phyloP scores from a whole-genome alignment of 257 asterid genomes.

The Prunella vulgaris region DNA sequence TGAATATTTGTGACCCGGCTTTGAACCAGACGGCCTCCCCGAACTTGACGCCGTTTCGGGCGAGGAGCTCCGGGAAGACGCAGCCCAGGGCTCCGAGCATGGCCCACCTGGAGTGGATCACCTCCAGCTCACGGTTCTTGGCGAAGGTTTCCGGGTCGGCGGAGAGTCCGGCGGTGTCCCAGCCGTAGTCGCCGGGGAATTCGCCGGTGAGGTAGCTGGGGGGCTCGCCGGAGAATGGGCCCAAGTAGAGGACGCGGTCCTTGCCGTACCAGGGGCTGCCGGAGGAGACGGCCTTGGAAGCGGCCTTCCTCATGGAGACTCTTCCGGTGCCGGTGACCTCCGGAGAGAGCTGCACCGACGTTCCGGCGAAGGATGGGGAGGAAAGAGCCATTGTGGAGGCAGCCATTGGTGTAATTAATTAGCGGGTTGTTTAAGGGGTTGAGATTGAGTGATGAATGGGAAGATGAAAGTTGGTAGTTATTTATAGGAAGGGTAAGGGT shows the following conservation, averaged over 20 bases:
- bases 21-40: conserved; percentile 56
- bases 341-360: conserved; percentile 36
- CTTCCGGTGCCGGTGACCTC: conserved; percentile 36
- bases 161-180: conserved; percentile 47
- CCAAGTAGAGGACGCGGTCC: conserved; percentile 37
- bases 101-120: conserved; percentile 54
- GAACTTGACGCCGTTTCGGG: conserved; percentile 61
- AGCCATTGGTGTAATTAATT: conserved; percentile 29
- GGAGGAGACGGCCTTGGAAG: conserved; percentile 27
- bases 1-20: conserved; percentile 58
- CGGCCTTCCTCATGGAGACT: conserved; percentile 41
- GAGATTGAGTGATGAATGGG: background rate
- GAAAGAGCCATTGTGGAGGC: conserved; percentile 55
- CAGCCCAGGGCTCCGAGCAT: conserved; percentile 39
- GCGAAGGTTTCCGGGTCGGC: conserved; percentile 45
- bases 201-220: conserved; percentile 45
- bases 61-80: conserved; percentile 62
- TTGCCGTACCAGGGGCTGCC: conserved; percentile 48
- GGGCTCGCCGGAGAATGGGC: conserved; percentile 44
- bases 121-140: conserved; percentile 45
- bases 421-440: background rate
- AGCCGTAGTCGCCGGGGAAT: conserved; percentile 47
- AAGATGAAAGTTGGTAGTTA: background rate
- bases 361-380: conserved; percentile 49
- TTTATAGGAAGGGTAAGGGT: background rate